Conservation (phyloP, 2,329 filamentous ascomycete species). For the Dryadomyces quercus-mongolicae region DNA sequence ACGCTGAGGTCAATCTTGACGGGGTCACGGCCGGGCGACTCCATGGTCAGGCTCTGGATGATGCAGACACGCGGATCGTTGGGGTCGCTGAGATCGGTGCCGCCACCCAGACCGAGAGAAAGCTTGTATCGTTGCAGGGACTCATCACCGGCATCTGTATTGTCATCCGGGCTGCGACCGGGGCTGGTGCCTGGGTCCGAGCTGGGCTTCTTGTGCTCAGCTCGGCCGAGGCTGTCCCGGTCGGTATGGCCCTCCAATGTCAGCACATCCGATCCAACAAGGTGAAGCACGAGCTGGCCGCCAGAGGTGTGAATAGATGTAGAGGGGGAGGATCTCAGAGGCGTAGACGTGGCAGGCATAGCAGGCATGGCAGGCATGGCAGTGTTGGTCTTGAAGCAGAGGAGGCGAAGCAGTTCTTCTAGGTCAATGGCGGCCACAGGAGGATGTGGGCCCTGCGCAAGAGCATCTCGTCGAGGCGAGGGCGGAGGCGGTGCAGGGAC, state of each 20-base stretch:
- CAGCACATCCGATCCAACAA: slow-evolving; percentile 1
- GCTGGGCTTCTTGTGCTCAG: background rate
- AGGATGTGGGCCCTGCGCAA: background rate
- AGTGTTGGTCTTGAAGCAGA: background rate
- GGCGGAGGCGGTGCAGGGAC: slow-evolving; percentile 9
- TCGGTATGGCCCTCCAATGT: slow-evolving; percentile 2
- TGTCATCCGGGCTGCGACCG: background rate
- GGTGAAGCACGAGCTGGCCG: background rate
- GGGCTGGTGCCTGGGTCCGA: background rate
- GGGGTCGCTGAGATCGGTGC: slow-evolving; percentile 59
- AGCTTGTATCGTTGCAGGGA: slow-evolving; percentile 96
- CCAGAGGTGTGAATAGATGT: background rate
- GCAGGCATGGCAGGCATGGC: background rate
- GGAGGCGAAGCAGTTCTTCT: slow-evolving; percentile 4
- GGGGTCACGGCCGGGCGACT: slow-evolving; percentile 68
- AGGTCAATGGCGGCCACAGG: slow-evolving; percentile 2
- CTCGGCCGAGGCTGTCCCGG: slow-evolving; percentile 1
- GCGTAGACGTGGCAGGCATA: background rate
- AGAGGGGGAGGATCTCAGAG: background rate
- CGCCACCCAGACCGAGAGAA: slow-evolving; percentile 75
- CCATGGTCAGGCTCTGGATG: slow-evolving; percentile 81
- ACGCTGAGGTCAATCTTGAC: slow-evolving; percentile 79
- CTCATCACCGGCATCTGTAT: slow-evolving; percentile 62
- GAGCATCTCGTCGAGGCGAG: background rate
- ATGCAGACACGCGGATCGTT: slow-evolving; percentile 84